Evolutionary conservation across 495 filamentous ascomycete genomes (phyloP).

Genomic region (Neurospora sp.): DNA sequence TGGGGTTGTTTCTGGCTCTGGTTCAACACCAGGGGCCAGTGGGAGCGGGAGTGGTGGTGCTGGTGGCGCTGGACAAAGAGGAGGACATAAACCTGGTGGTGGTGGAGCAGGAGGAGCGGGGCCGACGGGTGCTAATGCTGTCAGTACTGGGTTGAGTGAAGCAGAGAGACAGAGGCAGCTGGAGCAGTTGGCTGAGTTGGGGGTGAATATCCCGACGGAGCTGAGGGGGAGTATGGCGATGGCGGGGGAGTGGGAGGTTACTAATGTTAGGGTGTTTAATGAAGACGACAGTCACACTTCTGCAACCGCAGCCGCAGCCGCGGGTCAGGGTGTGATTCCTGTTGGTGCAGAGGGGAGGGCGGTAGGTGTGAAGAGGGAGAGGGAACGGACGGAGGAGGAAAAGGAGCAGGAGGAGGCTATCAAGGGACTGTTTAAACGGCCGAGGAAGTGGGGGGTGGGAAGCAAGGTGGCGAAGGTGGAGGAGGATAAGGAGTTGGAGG

Average conservation of each 20-base stretch:
- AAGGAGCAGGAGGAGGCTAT: slow-evolving; percentile 53
- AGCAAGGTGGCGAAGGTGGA: slow-evolving; percentile 57
- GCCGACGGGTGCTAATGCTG: slow-evolving; percentile 6
- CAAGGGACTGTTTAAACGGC: slow-evolving; percentile 44
- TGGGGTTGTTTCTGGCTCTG: slow-evolving; percentile 51
- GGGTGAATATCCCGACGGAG: slow-evolving; percentile 75
- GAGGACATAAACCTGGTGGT: background rate
- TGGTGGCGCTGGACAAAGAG: background rate
- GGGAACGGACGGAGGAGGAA: slow-evolving; percentile 50
- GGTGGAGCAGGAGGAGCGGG: background rate
- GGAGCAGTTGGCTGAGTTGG: slow-evolving; percentile 78
- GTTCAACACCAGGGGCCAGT: background rate
- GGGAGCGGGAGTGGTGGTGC: slow-evolving; percentile 8
- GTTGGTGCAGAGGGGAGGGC: slow-evolving; percentile 34
- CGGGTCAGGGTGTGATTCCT: background rate
- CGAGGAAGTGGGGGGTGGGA: slow-evolving; percentile 64
- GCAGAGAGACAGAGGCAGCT: slow-evolving; percentile 76
- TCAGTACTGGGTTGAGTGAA: slow-evolving; percentile 32
- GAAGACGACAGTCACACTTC: slow-evolving; percentile 8
- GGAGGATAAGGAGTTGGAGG: slow-evolving; percentile 60
- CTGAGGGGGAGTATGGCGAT: slow-evolving; percentile 71
- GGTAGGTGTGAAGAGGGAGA: slow-evolving; percentile 60
- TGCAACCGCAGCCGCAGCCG: no score
- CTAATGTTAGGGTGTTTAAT: slow-evolving; percentile 41
- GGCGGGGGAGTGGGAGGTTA: slow-evolving; percentile 82